Percentiles rank a stretch among this genome's conserved stretches.
Conservation (phyloP, 352 stramenopile species). For the Pythium scleroteichum region DNA sequence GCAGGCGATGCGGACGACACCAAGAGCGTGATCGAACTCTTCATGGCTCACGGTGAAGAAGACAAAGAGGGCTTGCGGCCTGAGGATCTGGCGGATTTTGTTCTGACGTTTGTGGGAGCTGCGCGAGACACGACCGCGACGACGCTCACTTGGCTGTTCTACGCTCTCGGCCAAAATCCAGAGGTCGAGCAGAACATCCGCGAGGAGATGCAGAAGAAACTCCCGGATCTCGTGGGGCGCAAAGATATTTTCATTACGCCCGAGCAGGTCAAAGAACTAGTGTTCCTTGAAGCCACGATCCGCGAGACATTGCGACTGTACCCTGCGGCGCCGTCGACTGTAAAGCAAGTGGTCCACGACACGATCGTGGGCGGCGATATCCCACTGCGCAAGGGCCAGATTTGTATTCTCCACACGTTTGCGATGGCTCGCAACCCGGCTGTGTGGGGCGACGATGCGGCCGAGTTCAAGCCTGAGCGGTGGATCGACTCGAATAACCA, state of each 20-base stretch:
- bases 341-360: conserved; percentile 52
- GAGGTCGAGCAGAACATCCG: conserved; percentile 42
- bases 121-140: conserved; percentile 73
- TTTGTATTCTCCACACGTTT: conserved; percentile 31
- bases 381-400: conserved; percentile 22
- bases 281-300: conserved; percentile 56
- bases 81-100: conserved; percentile 62
- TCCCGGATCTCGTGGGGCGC: conserved; percentile 5
- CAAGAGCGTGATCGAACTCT: conserved; percentile 14
- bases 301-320: conserved; percentile 63
- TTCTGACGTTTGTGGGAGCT: conserved; percentile 64
- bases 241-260: background rate
- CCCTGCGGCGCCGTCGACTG: conserved; percentile 51
- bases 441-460: conserved; percentile 36
- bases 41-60: conserved; percentile 6
- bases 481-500: conserved; percentile 36
- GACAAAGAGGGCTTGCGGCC: conserved; percentile 28
- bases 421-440: conserved; percentile 28
- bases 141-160: conserved; percentile 69
- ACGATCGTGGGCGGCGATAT: conserved; percentile 39
- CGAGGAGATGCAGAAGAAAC: conserved; percentile 35
- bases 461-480: conserved; percentile 44
- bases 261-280: conserved; percentile 20
- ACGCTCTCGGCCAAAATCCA: conserved; percentile 63
- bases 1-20: conserved; percentile 2